Percentiles rank a stretch among this genome's conserved stretches.
Evolutionary conservation across 1,139 yeast species (phyloP).

Genomic region (Geotrichum restrictum): DNA sequence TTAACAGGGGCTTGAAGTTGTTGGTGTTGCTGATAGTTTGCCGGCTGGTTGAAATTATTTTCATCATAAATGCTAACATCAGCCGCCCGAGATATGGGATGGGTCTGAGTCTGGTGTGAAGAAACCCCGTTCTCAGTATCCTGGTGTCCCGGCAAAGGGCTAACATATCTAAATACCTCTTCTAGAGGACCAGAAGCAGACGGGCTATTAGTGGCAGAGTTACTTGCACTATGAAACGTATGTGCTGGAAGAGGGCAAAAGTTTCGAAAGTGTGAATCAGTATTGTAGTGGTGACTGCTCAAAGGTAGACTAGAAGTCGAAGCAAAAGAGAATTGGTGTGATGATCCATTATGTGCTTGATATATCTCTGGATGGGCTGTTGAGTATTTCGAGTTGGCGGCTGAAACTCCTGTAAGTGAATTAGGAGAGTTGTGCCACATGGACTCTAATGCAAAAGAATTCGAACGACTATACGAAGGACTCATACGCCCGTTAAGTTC

Average conservation of each 20-base stretch:
- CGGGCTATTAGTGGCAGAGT: too few relatives aligned
- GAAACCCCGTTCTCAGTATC: background rate
- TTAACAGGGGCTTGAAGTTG: background rate
- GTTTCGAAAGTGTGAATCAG: too few relatives aligned
- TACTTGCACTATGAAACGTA: too few relatives aligned
- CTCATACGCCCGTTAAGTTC: constrained; percentile 9
- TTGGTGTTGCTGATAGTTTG: constrained; percentile 7
- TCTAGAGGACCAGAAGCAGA: background rate
- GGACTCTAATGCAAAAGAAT: constrained; percentile 8
- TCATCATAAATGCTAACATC: constrained; percentile 22
- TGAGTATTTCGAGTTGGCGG: constrained; percentile 9
- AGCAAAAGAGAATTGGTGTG: background rate
- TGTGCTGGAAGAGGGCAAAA: too few relatives aligned
- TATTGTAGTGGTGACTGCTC: too few relatives aligned
- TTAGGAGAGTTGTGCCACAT: constrained; percentile 12
- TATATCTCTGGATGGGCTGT: too few relatives aligned
- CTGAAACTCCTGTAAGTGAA: background rate
- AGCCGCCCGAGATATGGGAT: constrained; percentile 18
- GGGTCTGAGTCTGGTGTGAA: constrained; percentile 1
- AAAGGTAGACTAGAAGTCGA: constrained; percentile 12
- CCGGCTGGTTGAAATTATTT: constrained; percentile 21
- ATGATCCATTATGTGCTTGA: background rate
- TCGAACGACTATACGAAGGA: constrained; percentile 15
- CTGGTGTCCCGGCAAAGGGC: constrained; percentile 6
- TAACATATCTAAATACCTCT: constrained; percentile 10